phyloP scores from a whole-genome alignment of 352 stramenopile species.

The Pythium brassicae region DNA sequence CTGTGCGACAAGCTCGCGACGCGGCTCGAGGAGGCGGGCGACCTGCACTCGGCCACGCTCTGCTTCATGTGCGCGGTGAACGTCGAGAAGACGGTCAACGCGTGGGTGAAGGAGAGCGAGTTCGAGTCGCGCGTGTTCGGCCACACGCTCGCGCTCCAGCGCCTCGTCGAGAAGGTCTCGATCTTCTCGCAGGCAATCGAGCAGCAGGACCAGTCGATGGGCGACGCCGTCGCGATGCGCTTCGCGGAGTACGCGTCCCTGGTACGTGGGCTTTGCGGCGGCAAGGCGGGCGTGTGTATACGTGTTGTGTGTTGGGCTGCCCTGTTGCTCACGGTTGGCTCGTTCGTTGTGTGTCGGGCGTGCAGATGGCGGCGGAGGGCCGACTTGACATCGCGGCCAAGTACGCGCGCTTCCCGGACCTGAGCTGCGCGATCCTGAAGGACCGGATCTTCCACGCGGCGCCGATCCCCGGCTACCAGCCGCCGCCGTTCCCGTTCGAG shows the following conservation, averaged over 20 bases:
- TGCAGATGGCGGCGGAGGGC: conserved; percentile 90
- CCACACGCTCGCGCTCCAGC: conserved; percentile 87
- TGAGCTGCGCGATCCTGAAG: conserved; percentile 77
- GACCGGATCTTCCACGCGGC: conserved; percentile 86
- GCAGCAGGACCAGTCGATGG: conserved; percentile 81
- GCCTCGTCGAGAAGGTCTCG: conserved; percentile 96
- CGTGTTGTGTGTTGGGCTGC: not conserved
- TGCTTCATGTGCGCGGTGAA: conserved; percentile 98
- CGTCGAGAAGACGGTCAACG: conserved; percentile 80
- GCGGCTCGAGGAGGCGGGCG: conserved; percentile 87
- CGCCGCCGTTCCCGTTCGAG: conserved; percentile 83
- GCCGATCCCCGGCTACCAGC: conserved; percentile 70
- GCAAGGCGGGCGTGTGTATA: no score
- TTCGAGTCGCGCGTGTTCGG: conserved; percentile 61
- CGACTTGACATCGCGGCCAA: conserved; percentile 90
- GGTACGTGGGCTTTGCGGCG: conserved; percentile 29
- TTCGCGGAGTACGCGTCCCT: conserved; percentile 92
- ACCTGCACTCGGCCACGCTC: conserved; percentile 90
- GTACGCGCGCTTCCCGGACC: conserved; percentile 83
- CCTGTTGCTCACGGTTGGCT: not conserved
- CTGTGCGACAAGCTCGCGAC: conserved; percentile 94
- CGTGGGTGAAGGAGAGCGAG: conserved; percentile 90
- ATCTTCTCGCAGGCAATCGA: conserved; percentile 90
- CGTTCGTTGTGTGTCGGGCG: conserved; percentile 1
- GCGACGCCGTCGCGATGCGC: conserved; percentile 79